Conservation (phyloP, 257 asterid species). For the Scutellaria minor region DNA sequence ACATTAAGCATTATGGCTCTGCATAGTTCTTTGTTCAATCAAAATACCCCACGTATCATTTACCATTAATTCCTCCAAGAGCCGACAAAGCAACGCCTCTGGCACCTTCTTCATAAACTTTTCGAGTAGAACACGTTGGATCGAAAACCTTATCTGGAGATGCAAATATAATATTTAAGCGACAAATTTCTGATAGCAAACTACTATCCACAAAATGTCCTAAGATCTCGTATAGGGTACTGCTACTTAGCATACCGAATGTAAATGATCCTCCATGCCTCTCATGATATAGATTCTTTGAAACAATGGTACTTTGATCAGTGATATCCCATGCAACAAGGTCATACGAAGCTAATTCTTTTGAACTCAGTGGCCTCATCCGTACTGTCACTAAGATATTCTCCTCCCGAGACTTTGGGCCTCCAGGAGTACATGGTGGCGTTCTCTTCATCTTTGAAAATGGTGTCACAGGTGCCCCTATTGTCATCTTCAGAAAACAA, state of each 20-base stretch:
- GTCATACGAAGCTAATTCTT: constrained; percentile 84
- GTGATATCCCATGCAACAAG: constrained; percentile 84
- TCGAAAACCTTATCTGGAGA: constrained; percentile 85
- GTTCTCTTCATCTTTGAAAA: constrained; percentile 66
- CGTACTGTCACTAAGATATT: constrained; percentile 90
- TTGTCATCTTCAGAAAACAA: constrained; percentile 55
- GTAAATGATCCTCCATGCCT: constrained; percentile 67
- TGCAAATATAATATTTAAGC: constrained; percentile 12
- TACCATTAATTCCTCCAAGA: constrained; percentile 90
- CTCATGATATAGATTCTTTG: constrained; percentile 83
- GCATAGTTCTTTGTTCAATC: constrained; percentile 2
- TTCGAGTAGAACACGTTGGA: constrained; percentile 63
- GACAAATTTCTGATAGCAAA: constrained; percentile 6
- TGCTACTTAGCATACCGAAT: constrained; percentile 56
- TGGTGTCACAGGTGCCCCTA: constrained; percentile 67
- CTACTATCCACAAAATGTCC: background rate
- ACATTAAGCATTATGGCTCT: background rate
- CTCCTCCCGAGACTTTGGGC: constrained; percentile 70
- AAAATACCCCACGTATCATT: constrained; percentile 7
- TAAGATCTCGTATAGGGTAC: background rate
- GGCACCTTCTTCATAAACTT: constrained; percentile 91
- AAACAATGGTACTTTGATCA: constrained; percentile 67
- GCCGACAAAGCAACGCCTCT: constrained; percentile 93
- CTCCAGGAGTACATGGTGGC: constrained; percentile 73
- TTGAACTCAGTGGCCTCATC: constrained; percentile 83